phyloP scores from a whole-genome alignment of 2,329 filamentous ascomycete species.

The Penicillium brasilianum region DNA sequence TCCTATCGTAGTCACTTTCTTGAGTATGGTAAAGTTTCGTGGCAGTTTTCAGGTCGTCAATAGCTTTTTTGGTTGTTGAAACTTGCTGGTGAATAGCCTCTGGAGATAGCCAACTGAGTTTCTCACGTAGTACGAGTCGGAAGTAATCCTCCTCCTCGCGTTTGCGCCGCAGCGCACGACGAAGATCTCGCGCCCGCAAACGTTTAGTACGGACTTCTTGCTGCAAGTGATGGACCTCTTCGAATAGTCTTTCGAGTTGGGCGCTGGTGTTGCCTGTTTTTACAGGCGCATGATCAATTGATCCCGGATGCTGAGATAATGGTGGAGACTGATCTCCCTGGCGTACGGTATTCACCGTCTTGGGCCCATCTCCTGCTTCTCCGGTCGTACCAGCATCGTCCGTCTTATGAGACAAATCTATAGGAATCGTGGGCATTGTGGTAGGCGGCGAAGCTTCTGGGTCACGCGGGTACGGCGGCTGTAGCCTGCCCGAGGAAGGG shows the following conservation, averaged over 20 bases:
- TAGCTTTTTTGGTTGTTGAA: conserved; percentile 17
- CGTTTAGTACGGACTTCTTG: conserved; percentile 27
- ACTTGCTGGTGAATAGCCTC: conserved; percentile 8
- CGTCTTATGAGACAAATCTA: neutral
- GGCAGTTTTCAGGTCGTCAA: conserved; percentile 27
- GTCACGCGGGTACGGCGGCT: neutral
- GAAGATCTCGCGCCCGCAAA: conserved; percentile 29
- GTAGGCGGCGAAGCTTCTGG: conserved; percentile 1
- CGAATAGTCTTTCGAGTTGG: conserved; percentile 13
- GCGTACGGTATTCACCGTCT: neutral
- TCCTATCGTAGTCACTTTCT: conserved; percentile 32
- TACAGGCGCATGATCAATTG: neutral
- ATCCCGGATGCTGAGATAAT: neutral
- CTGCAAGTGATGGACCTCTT: conserved; percentile 20
- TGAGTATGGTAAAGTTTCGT: conserved; percentile 31
- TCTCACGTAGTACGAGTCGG: conserved; percentile 29
- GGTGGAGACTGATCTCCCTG: neutral
- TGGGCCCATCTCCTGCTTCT: neutral
- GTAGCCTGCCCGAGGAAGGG: conserved; percentile 7
- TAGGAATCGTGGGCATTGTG: conserved; percentile 5
- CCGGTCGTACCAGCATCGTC: conserved; percentile 3
- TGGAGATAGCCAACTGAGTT: conserved; percentile 28
- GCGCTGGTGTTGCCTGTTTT: neutral
- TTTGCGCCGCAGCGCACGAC: conserved; percentile 30
- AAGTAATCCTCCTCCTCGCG: conserved; percentile 32